Conservation (phyloP, 768 basidiomycete genomes). For the Rhizopogon vulgaris region DNA sequence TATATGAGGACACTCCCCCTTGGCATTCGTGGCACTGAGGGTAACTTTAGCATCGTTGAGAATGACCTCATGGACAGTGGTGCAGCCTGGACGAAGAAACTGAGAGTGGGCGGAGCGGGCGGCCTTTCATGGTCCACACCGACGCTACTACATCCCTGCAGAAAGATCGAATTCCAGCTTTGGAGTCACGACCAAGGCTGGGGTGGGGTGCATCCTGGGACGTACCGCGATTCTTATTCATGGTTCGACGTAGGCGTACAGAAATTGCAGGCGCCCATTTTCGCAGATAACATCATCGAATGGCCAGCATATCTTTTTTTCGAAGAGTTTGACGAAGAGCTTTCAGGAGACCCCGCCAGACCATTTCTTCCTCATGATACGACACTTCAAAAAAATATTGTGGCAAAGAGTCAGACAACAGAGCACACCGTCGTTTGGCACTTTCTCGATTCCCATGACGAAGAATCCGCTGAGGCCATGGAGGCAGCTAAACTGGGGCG, state of each 20-base stretch:
- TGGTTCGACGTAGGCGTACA: not conserved
- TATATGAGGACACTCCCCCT: conserved; percentile 1
- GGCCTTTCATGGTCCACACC: not conserved
- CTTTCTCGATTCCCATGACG: not conserved
- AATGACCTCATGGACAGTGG: not conserved
- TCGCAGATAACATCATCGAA: not conserved
- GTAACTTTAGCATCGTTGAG: not conserved
- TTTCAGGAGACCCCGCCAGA: not conserved
- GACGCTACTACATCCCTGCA: not conserved
- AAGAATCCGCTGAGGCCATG: not conserved
- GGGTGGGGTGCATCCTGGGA: not conserved
- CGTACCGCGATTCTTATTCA: not conserved
- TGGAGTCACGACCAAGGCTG: not conserved
- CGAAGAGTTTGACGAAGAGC: not conserved
- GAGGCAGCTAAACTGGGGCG: not conserved
- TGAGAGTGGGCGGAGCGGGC: not conserved
- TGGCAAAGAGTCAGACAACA: not conserved
- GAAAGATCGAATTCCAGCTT: conserved; percentile 1
- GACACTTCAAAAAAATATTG: not conserved
- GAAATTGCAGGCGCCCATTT: not conserved
- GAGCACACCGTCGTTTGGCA: conserved; percentile 1
- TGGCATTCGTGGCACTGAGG: not conserved
- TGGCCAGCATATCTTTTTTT: not conserved
- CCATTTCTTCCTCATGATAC: not conserved
- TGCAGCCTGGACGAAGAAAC: not conserved